Evolutionary conservation across 202 grass and related monocot genomes (phyloP), one percentile per base, ranked within the genome.

Genomic region (Digitaria exilis): DNA sequence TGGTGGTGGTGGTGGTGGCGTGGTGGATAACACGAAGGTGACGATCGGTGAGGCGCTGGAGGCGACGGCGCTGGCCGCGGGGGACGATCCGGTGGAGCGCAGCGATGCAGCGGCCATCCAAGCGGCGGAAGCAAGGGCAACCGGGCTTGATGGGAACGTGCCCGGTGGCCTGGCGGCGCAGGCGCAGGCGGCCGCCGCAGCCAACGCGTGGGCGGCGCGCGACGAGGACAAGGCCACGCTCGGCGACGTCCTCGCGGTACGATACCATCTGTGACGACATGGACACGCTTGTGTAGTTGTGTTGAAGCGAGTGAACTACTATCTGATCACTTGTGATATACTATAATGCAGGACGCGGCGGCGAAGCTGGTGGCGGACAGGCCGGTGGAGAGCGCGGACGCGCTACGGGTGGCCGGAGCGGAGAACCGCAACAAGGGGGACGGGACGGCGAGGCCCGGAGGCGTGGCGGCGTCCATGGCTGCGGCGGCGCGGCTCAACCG

Each of bases 31-130:
- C 1, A 69, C 88, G 37, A 90, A 92, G 75, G 82, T 97, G 63
- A 91, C 90, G 24, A 85, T 92, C 56, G 87, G 94, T 2, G 91
- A 94, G 60, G 89, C 89, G 26, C 74, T 92, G 21, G 92, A 97
- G 73, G 90, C 88, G 3, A 21, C 89, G 17, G 89, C 72, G 4
- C 69, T 78, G 13, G 60, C 88, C 0, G 81, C 65, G 0, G 88
- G 88, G 0, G 70, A 75, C 43, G 65, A 19, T 59, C 81, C 86
- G 13, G 81, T 97, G 60, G 89, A 97, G 64, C 83, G 52, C 24
- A 89, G 89, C 52, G 89, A 94, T 65, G 84, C 78, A 22, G 86
- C 87, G 0, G 88, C 88, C 11, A 87, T 97, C 30, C 85, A 91
- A 65, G 86, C 86, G 6, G 90, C 84, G 12, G 92, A 97, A 9